phyloP scores from a whole-genome alignment of 768 basidiomycete genomes.

The Xerocomus spinulosus region DNA sequence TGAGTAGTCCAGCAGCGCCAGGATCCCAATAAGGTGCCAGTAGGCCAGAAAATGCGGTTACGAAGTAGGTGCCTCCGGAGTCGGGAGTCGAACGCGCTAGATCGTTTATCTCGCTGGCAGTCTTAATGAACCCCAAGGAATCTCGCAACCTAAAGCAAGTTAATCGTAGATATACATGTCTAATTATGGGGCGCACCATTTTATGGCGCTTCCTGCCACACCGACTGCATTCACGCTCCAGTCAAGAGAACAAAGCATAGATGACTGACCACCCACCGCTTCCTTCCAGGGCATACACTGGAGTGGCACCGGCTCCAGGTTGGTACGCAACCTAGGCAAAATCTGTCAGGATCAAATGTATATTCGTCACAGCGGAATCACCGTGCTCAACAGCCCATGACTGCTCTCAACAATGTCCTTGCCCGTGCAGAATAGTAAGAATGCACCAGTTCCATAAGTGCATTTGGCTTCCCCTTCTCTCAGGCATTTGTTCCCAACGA shows the following conservation, averaged over 20 bases:
- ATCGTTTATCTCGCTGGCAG: constrained; percentile 78
- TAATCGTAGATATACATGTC: background rate
- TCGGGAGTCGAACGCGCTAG: constrained; percentile 73
- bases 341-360: constrained; percentile 1
- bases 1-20: constrained; percentile 79
- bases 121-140: constrained; percentile 75
- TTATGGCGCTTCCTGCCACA: constrained; percentile 92
- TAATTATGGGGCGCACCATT: constrained; percentile 51
- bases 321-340: constrained; percentile 76
- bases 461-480: constrained; percentile 92
- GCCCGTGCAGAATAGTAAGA: constrained; percentile 94
- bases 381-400: constrained; percentile 88
- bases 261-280: constrained; percentile 57
- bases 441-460: constrained; percentile 97
- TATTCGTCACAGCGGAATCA: no score
- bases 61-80: constrained; percentile 92
- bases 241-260: background rate
- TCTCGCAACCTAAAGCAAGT: constrained; percentile 67
- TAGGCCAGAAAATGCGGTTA: constrained; percentile 93
- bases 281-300: constrained; percentile 93
- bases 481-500: constrained; percentile 95
- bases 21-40: constrained; percentile 99
- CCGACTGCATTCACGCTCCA: constrained; percentile 50
- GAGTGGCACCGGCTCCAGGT: constrained; percentile 69
- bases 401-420: constrained; percentile 76